Conservation (phyloP, 768 basidiomycete species). For the Pisolithus marmoratus region DNA sequence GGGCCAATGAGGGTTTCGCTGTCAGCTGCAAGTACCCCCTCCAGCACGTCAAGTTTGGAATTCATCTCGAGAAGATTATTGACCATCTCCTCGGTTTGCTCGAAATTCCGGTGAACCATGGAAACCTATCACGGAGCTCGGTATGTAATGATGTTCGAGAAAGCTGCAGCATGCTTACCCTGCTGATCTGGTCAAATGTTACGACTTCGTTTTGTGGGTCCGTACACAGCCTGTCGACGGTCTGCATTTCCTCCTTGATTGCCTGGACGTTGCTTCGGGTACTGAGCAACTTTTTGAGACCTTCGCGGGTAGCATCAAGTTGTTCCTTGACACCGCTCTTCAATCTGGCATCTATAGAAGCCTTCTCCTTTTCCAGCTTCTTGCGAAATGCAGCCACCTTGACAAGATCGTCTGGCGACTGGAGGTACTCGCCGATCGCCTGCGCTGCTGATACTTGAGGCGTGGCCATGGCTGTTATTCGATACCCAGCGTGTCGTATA, state of each 20-base stretch:
- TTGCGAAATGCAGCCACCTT: constrained; percentile 87
- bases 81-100: constrained; percentile 94
- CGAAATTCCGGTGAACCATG: constrained; percentile 90
- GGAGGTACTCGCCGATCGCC: constrained; percentile 83
- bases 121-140: constrained; percentile 59
- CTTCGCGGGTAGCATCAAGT: constrained; percentile 83
- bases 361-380: constrained; percentile 95
- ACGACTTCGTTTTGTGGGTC: constrained; percentile 73
- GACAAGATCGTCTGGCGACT: constrained; percentile 88
- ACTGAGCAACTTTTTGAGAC: constrained; percentile 72
- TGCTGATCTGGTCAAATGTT: constrained; percentile 93
- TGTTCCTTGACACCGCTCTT: constrained; percentile 92
- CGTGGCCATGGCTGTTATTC: constrained; percentile 37
- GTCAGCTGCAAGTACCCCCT: constrained; percentile 72
- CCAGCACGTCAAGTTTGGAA: constrained; percentile 70
- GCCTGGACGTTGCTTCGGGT: constrained; percentile 74
- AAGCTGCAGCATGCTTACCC: constrained; percentile 48
- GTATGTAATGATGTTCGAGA: not conserved
- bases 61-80: constrained; percentile 92
- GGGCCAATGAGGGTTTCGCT: constrained; percentile 77
- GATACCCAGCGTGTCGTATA: not conserved
- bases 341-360: constrained; percentile 85
- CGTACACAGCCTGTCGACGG: constrained; percentile 67
- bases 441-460: constrained; percentile 71
- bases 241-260: constrained; percentile 82